Percentiles rank a stretch among this genome's conserved stretches.
These are phyloP conservation scores for Geranium rotundifolium DNA, from an alignment of 345 rosid species.

Conservation along the genomic window DNA sequence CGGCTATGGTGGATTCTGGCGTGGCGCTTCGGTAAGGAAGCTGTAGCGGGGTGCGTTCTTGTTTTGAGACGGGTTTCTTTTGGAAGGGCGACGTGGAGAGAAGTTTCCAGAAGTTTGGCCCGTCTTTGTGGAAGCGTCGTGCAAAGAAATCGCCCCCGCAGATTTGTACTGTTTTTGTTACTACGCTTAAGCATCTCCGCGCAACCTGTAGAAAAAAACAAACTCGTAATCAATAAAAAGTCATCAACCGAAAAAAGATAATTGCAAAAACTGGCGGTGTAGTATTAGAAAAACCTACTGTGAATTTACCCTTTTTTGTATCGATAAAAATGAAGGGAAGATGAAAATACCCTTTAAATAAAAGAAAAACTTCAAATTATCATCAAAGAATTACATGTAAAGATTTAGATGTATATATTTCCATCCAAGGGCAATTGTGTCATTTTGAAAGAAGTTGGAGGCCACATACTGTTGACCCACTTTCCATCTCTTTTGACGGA, in stretches of 20 bases:
- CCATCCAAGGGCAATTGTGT: too few relatives aligned
- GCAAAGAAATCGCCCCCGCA: conserved; percentile 94
- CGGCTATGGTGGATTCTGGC: conserved; percentile 44
- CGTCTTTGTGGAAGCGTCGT: conserved; percentile 72
- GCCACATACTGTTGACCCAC: too few relatives aligned
- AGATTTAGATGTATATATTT: too few relatives aligned
- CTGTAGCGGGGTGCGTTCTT: conserved; percentile 35
- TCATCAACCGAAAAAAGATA: not conserved
- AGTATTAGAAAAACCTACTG: too few relatives aligned
- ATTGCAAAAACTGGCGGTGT: not conserved
- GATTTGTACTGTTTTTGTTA: conserved; percentile 44
- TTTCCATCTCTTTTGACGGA: too few relatives aligned
- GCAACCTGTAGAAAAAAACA: conserved; percentile 38
- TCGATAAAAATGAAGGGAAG: too few relatives aligned
- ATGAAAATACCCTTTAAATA: too few relatives aligned
- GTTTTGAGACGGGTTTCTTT: conserved; percentile 30
- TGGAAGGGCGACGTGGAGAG: conserved; percentile 57
- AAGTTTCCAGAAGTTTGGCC: conserved; percentile 74
- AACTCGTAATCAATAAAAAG: not conserved
- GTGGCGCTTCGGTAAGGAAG: conserved; percentile 66
- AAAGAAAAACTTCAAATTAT: too few relatives aligned
- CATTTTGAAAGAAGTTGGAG: too few relatives aligned
- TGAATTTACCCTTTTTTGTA: too few relatives aligned
- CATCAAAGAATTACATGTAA: too few relatives aligned
- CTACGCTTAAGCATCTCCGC: conserved; percentile 45